Conservation (phyloP, 2,329 filamentous ascomycete species). For the Trichothecium sympodiale region DNA sequence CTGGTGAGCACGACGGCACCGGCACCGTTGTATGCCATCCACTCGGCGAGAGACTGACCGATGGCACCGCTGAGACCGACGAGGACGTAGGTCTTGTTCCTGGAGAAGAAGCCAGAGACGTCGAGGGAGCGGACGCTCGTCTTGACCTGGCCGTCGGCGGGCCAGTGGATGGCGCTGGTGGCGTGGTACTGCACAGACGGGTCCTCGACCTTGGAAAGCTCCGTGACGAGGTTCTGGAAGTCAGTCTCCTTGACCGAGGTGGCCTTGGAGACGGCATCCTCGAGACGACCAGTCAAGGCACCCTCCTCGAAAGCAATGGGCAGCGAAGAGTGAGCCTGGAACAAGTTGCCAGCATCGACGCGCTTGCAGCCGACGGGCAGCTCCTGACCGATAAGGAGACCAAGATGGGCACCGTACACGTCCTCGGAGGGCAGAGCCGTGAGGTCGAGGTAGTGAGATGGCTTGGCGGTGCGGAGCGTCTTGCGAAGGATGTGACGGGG, state of each 20-base stretch:
- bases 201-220: too few species aligned
- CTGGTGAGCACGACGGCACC: conserved; percentile 23
- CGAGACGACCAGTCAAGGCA: too few species aligned
- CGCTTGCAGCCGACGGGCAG: too few species aligned
- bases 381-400: too few species aligned
- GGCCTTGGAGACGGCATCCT: neutral
- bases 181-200: neutral
- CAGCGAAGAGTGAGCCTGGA: too few species aligned
- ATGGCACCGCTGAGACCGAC: conserved; percentile 19
- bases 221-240: too few species aligned
- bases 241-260: neutral
- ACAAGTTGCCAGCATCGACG: too few species aligned
- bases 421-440: too few species aligned
- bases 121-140: conserved; percentile 1
- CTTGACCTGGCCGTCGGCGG: neutral
- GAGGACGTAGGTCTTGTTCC: conserved; percentile 19
- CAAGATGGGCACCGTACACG: too few species aligned
- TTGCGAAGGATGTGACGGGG: conserved; percentile 2
- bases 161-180: conserved; percentile 1
- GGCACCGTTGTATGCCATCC: conserved; percentile 24
- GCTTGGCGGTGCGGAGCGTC: conserved; percentile 1
- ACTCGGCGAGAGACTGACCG: conserved; percentile 22
- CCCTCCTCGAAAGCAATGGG: too few species aligned
- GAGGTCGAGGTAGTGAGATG: conserved; percentile 3
- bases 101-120: conserved; percentile 8